Percentiles rank a stretch among this genome's conserved stretches.
These are phyloP conservation scores for Capillidium rhysosporum DNA, from an alignment of 371 early-diverging fungal genomes.

Conservation along the genomic window DNA sequence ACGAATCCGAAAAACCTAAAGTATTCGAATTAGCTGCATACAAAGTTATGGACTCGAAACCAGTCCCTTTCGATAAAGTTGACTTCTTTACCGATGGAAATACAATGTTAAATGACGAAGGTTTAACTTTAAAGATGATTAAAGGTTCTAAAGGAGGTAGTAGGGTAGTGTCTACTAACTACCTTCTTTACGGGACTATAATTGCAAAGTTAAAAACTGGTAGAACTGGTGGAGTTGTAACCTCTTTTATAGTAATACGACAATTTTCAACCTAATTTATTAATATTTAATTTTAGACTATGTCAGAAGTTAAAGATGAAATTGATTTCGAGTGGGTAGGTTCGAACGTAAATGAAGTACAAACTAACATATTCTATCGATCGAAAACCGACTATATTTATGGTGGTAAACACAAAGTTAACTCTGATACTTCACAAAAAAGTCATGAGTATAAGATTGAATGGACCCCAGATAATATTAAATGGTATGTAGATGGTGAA, in stretches of 20 bases:
- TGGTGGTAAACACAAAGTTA: background rate
- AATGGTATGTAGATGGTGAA: conserved; percentile 26
- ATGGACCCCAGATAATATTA: conserved; percentile 15
- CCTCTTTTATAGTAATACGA: conserved; percentile 36
- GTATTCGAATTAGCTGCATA: background rate
- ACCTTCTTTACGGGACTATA: conserved; percentile 17
- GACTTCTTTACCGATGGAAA: background rate
- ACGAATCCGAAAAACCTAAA: background rate
- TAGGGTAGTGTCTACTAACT: background rate
- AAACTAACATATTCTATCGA: conserved; percentile 41
- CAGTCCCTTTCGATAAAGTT: background rate
- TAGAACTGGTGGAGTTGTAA: conserved; percentile 29
- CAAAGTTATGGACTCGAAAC: background rate
- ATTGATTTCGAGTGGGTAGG: conserved; percentile 55
- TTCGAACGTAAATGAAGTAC: conserved; percentile 18
- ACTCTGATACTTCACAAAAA: conserved; percentile 12
- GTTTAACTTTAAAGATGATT: background rate
- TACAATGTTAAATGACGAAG: background rate
- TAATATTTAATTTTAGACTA: conserved; percentile 1
- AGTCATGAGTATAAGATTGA: conserved; percentile 23
- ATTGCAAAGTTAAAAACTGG: conserved; percentile 27
- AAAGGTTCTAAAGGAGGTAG: background rate
- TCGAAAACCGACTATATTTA: conserved; percentile 10
- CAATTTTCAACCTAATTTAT: conserved; percentile 11
- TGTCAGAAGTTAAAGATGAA: conserved; percentile 22